Conservation (phyloP, 1,284 basidiomycete genomes). For the Irpex sp. region DNA sequence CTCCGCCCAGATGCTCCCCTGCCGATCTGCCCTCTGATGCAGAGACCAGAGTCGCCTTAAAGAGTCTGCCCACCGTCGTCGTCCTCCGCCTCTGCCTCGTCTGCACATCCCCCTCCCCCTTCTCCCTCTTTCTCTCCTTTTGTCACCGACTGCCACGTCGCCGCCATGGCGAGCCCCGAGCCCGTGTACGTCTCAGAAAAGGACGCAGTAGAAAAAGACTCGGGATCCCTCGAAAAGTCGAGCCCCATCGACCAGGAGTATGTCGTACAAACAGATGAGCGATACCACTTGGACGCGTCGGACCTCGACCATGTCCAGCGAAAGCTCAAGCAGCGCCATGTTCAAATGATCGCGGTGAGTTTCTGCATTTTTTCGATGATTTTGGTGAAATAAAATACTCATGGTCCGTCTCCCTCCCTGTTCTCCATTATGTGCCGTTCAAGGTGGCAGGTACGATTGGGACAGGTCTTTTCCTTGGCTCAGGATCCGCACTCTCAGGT, state of each 20-base stretch:
- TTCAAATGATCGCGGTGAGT: conserved; percentile 55
- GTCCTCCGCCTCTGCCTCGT: too few relatives aligned
- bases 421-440: not conserved
- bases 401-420: conserved; percentile 19
- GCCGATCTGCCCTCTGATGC: too few relatives aligned
- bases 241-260: conserved; percentile 18
- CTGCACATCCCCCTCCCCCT: too few relatives aligned
- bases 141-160: too few relatives aligned
- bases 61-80: too few relatives aligned
- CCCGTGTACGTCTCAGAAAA: too few relatives aligned
- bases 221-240: conserved; percentile 27
- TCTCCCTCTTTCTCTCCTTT: too few relatives aligned
- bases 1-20: too few relatives aligned
- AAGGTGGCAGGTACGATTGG: conserved; percentile 73
- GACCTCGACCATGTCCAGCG: conserved; percentile 63
- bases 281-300: conserved; percentile 43
- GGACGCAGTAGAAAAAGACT: conserved; percentile 7
- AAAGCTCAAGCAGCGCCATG: conserved; percentile 65
- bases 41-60: too few relatives aligned
- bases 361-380: not conserved
- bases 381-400: too few relatives aligned
- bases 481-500: conserved; percentile 53
- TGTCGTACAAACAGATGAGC: conserved; percentile 23
- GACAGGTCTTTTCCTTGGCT: conserved; percentile 81
- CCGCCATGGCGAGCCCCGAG: too few relatives aligned